phyloP scores from a whole-genome alignment of 805 yeast genomes.

The Tetrapisispora iriomotensis region DNA sequence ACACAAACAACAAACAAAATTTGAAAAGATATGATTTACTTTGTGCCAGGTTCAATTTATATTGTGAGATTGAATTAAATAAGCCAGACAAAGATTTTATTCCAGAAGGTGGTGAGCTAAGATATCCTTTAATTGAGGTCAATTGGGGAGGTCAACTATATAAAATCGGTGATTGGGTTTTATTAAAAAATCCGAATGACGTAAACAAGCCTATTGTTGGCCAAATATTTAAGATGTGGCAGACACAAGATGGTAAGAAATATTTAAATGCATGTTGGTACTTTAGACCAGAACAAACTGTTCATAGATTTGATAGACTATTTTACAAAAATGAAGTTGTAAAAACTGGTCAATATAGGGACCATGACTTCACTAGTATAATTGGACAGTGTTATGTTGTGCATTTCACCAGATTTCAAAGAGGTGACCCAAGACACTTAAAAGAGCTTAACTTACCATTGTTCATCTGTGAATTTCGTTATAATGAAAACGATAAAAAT shows the following conservation, averaged over 20 bases:
- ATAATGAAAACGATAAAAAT: constrained; percentile 79
- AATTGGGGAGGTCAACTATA: constrained; percentile 63
- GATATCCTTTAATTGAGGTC: constrained; percentile 68
- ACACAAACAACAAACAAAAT: constrained; percentile 41
- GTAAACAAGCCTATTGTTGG: constrained; percentile 84
- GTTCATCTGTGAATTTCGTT: constrained; percentile 90
- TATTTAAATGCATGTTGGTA: constrained; percentile 97
- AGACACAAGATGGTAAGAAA: constrained; percentile 59
- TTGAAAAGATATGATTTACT: constrained; percentile 50
- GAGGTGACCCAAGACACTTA: constrained; percentile 83
- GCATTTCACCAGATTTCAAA: constrained; percentile 86
- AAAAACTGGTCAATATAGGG: constrained; percentile 93
- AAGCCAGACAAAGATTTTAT: constrained; percentile 74
- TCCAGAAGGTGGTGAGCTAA: constrained; percentile 47
- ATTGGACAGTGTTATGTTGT: constrained; percentile 91
- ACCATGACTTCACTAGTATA: constrained; percentile 79
- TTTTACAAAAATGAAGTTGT: constrained; percentile 93
- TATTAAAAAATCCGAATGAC: constrained; percentile 80
- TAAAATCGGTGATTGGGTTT: constrained; percentile 94
- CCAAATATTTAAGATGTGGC: constrained; percentile 89
- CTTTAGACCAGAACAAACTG: constrained; percentile 95
- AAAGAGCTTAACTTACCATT: constrained; percentile 57
- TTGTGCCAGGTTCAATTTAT: constrained; percentile 49
- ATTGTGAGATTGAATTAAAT: constrained; percentile 58
- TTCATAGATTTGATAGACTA: constrained; percentile 80